Conservation (phyloP, 1,284 basidiomycete genomes). For the Microbotryum intermedium region DNA sequence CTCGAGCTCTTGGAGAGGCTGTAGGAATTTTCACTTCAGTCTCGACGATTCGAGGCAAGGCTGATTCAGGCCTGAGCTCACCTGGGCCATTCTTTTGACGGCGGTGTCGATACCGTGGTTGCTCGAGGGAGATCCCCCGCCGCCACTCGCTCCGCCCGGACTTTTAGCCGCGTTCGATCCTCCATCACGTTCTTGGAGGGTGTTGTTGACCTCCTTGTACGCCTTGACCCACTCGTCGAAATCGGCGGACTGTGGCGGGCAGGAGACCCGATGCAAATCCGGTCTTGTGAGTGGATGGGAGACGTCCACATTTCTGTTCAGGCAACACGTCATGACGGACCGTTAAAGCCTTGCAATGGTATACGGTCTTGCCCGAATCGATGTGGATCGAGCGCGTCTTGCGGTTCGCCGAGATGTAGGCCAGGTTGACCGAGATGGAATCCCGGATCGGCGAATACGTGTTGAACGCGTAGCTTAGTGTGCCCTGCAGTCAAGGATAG, state of each 20-base stretch:
- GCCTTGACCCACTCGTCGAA: constrained; percentile 64
- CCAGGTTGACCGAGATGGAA: constrained; percentile 55
- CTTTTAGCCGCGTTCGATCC: neutral
- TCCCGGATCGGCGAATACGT: constrained; percentile 62
- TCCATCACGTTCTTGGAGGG: constrained; percentile 3
- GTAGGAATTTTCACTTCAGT: neutral
- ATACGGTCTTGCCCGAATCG: constrained; percentile 63
- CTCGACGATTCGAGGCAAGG: neutral
- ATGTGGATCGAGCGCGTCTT: constrained; percentile 65
- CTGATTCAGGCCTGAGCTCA: neutral
- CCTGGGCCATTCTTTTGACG: constrained; percentile 5
- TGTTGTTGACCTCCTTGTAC: constrained; percentile 41
- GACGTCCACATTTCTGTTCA: no score
- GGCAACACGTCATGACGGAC: neutral
- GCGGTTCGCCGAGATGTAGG: constrained; percentile 60
- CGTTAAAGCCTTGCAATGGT: constrained; percentile 25
- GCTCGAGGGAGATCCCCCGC: no score
- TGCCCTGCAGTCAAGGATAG: constrained; percentile 46
- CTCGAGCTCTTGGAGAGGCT: constrained; percentile 29
- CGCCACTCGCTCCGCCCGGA: no score
- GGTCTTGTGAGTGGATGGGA: neutral
- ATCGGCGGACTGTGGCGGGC: constrained; percentile 60
- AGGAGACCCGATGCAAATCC: constrained; percentile 50
- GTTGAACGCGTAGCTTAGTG: constrained; percentile 65
- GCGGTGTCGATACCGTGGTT: neutral